Percentiles rank a stretch among this genome's conserved stretches.
Conservation (phyloP, 1,284 basidiomycete species). For the Chalciporus piperatoides region DNA sequence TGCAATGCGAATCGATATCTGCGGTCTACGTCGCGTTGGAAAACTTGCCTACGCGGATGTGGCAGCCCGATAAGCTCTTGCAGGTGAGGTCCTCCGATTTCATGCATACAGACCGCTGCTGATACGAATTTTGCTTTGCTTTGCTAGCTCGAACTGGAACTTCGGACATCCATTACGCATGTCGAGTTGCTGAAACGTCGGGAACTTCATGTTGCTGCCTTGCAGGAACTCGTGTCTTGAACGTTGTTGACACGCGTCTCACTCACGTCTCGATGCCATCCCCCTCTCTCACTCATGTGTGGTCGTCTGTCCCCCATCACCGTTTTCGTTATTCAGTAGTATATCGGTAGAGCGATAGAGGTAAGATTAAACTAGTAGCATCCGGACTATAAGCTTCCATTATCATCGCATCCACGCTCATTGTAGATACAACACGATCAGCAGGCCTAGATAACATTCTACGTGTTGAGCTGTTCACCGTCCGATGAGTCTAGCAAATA, state of each 20-base stretch:
- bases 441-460: neutral
- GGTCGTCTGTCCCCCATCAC: too few species aligned
- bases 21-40: conserved; percentile 85
- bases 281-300: neutral
- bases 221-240: conserved; percentile 41
- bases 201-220: conserved; percentile 50
- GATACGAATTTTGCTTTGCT: neutral
- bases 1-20: conserved; percentile 78
- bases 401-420: neutral
- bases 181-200: conserved; percentile 67
- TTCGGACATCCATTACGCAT: conserved; percentile 64
- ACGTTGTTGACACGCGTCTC: conserved; percentile 8
- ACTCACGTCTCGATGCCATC: conserved; percentile 1
- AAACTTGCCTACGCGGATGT: conserved; percentile 85
- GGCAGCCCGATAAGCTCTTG: conserved; percentile 87
- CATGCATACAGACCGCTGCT: neutral
- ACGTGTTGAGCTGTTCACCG: too few species aligned
- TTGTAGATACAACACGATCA: neutral
- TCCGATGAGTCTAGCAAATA: too few species aligned
- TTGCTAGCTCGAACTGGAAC: conserved; percentile 60
- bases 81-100: conserved; percentile 50
- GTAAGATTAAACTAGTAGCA: too few species aligned
- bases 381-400: neutral
- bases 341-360: conserved; percentile 10
- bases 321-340: neutral